Evolutionary conservation across 345 rosid species (phyloP).

Genomic region (Punica granatum): DNA sequence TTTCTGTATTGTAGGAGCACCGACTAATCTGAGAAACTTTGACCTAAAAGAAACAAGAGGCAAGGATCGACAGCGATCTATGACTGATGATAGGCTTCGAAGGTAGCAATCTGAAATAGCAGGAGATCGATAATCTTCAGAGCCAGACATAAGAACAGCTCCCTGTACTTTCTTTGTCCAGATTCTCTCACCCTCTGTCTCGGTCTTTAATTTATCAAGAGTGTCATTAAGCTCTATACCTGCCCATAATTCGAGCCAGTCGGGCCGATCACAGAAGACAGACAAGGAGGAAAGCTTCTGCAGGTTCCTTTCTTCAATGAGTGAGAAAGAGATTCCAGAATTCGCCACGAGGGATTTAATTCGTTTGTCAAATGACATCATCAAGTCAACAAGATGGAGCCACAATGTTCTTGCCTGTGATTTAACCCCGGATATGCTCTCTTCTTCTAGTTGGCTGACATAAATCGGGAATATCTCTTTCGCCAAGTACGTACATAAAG

Average conservation of each 20-base stretch:
- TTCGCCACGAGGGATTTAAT: slow-evolving; percentile 66
- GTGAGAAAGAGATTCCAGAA: slow-evolving; percentile 65
- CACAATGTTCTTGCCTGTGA: slow-evolving; percentile 61
- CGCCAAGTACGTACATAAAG: slow-evolving; percentile 61
- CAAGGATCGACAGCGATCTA: slow-evolving; percentile 65
- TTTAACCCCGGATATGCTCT: slow-evolving; percentile 22
- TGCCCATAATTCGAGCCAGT: slow-evolving; percentile 94
- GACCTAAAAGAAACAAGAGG: slow-evolving; percentile 51
- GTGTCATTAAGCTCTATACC: slow-evolving; percentile 65
- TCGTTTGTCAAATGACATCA: slow-evolving; percentile 77
- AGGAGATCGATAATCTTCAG: slow-evolving; percentile 65
- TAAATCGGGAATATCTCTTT: slow-evolving; percentile 70
- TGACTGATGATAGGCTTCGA: slow-evolving; percentile 42
- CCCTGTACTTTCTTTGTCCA: slow-evolving; percentile 71
- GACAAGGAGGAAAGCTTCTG: slow-evolving; percentile 69
- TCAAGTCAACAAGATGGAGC: slow-evolving; percentile 88
- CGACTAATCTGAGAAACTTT: slow-evolving; percentile 67
- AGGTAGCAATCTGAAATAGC: slow-evolving; percentile 46
- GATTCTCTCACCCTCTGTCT: slow-evolving; percentile 50
- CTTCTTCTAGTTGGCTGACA: slow-evolving; percentile 53
- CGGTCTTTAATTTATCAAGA: slow-evolving; percentile 50
- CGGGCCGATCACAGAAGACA: slow-evolving; percentile 80
- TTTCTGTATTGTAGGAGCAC: slow-evolving; percentile 43
- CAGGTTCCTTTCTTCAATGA: slow-evolving; percentile 60
- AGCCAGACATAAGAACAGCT: slow-evolving; percentile 38